phyloP scores from a whole-genome alignment of 352 stramenopile species.

The Pelagophyceae sp. region DNA sequence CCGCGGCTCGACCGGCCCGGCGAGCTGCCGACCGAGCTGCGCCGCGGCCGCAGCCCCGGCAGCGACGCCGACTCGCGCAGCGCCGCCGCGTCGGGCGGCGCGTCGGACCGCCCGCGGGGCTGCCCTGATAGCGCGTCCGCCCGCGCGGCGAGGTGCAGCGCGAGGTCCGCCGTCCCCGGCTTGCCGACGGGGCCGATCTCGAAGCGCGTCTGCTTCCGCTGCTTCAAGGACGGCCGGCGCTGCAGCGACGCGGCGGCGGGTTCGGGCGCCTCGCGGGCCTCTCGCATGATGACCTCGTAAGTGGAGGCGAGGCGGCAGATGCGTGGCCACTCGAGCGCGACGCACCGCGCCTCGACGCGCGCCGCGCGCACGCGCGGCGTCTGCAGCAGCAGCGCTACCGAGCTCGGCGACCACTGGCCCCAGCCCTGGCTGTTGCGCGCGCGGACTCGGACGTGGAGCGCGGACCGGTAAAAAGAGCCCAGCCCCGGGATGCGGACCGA shows the following conservation, averaged over 20 bases:
- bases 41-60: no score
- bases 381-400: neutral
- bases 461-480: neutral
- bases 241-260: neutral
- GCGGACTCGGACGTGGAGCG: neutral
- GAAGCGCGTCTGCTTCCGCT: no score
- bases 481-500: neutral
- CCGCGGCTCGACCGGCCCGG: neutral
- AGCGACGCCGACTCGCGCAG: no score
- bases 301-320: neutral
- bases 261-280: neutral
- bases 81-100: no score
- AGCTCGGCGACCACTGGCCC: neutral
- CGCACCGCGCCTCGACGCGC: neutral
- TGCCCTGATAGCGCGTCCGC: no score
- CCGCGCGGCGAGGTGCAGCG: no score
- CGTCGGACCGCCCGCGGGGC: no score
- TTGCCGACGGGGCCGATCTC: neutral
- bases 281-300: neutral
- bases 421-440: neutral
- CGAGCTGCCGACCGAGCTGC: no score
- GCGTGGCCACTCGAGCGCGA: neutral
- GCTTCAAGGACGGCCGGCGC: no score
- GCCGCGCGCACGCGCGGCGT: neutral
- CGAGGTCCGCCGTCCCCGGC: no score